Base-by-base conservation (phyloP, 2,329 filamentous ascomycete genomes). In the Fusarium ramigenum region DNA sequence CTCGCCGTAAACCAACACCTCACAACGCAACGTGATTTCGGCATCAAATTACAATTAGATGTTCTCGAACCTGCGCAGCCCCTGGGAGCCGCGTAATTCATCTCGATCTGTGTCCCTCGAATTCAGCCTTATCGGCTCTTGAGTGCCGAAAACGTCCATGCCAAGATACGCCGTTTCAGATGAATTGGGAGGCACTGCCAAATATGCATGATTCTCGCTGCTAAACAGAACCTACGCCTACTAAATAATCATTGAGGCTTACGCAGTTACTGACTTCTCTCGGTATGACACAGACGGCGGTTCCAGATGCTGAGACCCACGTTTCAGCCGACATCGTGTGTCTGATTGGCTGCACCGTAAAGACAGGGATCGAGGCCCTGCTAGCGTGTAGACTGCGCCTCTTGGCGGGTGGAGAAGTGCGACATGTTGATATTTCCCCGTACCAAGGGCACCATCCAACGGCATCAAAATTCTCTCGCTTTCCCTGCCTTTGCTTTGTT, bases 271-370 rank as follows among this genome's bases (percentile, higher is more conserved):
- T 43, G 19, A 60, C 53, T 44, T 37, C 36, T 9, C 5, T 5
- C 60, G 23, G 47, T 15, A 47, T 65, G 63, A 64, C 63, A 64
- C 34, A 25, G 37, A 32, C 34, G 12, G 52, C 34, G 14, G 60
- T 23, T 28, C 47, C 44, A 25, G 34, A 37, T 19, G n/a, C 36
- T 19, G 61, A 42, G 63, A 57, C 47, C 46, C 40, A 54, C 23
- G 15, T 47, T 43, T 68, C 32, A 49, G n/a, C n/a, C 11, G 11
- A 28, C 2, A 3, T 9, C 2, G 1, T 5, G 2, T 0, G 3
- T 1, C 3, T 34, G 18, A 69, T 69, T 69, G 23, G 66, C 65
- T 69, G 3, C 14, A 11, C 36, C 66, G 66, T 70, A 70, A 43
- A 70, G 12, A 4, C 44, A 65, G 21, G 50, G 44, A 30, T 44